A percentile compares a stretch with the other conserved stretches of the same genome.
Evolutionary conservation across 225 moss, liverwort and hornwort species (phyloP).

Genomic region (Thuidium tamariscinum): DNA sequence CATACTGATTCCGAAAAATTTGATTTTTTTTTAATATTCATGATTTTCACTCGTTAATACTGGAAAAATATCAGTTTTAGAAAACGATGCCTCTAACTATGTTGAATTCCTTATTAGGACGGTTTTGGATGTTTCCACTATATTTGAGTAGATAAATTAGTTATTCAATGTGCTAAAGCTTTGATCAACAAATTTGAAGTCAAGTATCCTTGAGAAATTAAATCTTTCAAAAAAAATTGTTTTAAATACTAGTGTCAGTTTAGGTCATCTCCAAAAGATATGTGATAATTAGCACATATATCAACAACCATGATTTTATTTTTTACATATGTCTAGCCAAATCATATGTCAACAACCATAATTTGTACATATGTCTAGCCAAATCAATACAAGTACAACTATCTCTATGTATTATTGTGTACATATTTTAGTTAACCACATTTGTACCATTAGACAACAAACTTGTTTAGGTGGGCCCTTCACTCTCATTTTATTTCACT

Average conservation of each 20-base stretch:
- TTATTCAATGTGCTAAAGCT: not conserved
- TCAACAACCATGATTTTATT: not conserved
- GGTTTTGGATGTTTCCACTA: no score
- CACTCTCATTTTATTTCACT: not conserved
- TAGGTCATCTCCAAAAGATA: rapidly evolving
- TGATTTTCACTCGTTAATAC: no score
- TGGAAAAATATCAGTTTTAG: no score
- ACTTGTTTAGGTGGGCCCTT: rapidly evolving
- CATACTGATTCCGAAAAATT: no score
- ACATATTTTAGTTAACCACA: not conserved
- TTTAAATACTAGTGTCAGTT: not conserved
- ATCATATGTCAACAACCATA: no score
- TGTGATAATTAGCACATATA: not conserved
- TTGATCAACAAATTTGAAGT: not conserved
- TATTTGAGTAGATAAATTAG: not conserved
- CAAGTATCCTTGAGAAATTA: not conserved
- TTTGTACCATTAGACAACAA: not conserved
- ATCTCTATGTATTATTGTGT: rapidly evolving
- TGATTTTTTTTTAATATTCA: no score
- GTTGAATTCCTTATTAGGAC: no score
- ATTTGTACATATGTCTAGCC: no score
- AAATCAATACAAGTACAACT: no score
- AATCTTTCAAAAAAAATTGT: rapidly evolving
- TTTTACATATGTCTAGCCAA: not conserved
- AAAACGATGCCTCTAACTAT: no score